Percentiles rank a stretch among this genome's conserved stretches.
Conservation (phyloP, 768 basidiomycete species). For the Rhodotorula babjevae region DNA sequence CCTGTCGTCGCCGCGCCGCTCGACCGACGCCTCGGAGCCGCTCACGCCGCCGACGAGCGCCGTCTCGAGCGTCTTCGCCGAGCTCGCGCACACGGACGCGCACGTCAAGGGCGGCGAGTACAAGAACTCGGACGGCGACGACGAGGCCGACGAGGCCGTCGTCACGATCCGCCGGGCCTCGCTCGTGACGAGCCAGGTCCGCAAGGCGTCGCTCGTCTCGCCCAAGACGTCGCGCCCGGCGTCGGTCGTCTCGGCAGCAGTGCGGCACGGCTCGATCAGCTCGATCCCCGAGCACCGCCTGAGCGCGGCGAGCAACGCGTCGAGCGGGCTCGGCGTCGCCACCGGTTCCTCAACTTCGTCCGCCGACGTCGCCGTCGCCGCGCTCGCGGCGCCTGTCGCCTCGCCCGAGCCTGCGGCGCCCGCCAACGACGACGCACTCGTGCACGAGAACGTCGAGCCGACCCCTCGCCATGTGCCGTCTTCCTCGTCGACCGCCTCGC, state of each 20-base stretch:
- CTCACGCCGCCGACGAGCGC: slow-evolving; percentile 21
- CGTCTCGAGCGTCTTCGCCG: slow-evolving; percentile 5
- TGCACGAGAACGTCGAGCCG: no score
- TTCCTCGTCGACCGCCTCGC: no score
- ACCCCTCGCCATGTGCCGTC: no score
- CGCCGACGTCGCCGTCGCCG: no score
- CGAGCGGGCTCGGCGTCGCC: no score
- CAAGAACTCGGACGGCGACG: neutral
- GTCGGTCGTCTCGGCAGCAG: slow-evolving; percentile 11
- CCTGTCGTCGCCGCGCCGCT: slow-evolving; percentile 39
- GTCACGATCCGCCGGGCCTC: slow-evolving; percentile 16
- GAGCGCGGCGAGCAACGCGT: neutral
- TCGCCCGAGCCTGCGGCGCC: no score
- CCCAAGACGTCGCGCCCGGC: slow-evolving; percentile 35
- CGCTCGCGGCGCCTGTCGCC: no score
- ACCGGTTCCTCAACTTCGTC: no score
- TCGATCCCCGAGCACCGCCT: neutral
- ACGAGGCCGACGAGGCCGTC: slow-evolving; percentile 1
- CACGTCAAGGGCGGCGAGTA: no score
- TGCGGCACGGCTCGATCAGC: neutral
- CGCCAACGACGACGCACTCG: no score
- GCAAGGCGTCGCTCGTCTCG: slow-evolving; percentile 42
- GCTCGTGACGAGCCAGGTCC: slow-evolving; percentile 3
- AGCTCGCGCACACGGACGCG: neutral
- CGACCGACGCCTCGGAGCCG: neutral